Base-by-base conservation (phyloP, 2,329 filamentous ascomycete species). In the Cyclaneusma minus region DNA sequence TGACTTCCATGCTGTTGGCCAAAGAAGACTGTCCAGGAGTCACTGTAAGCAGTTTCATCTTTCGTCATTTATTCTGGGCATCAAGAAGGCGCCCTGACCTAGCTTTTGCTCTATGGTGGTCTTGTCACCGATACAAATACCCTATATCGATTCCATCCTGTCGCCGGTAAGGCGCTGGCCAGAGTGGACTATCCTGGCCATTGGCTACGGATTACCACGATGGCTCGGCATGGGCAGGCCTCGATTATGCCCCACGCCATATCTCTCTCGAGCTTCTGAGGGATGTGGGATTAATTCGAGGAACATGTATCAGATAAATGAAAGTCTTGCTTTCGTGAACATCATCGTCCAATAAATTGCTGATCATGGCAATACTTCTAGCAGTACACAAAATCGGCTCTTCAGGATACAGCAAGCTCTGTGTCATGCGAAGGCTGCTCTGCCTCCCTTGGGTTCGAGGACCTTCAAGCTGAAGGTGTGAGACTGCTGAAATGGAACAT, bases 1-100 rank as follows among this genome's bases (percentile, higher is more conserved):
- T 84, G 22, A 71, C 73, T 16, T 79, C 75, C 7, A 75, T 98
- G 35, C 54, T 93, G 13, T 54, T 95, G 22, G 52, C 64, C 1
- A 61, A 71, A 33, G 50, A 54, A 2, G 80, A 95, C 49, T 85
- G 82, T 31, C 39, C 35, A 9, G 38, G 47, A 5, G 27, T 58
- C 27, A 42, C 47, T 44, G 56, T 62, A 47, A 51, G 52, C n/a
- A n/a, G 47, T 10, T 21, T 23, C 20, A 29, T 29, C 32, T 20
- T 26, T 5, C 8, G 18, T 6, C 22, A 6, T 21, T 22, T 16
- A 18, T 36, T 32, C 13, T 40, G 60, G 60, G 62, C 54, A 59
- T 55, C 51, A 66, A 76, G 71, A 76, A 76, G 68, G 68, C 62
- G 68, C 54, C 61, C 62, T 58, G 50, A 52, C 58, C 58, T 49